phyloP scores from a whole-genome alignment of 2,329 filamentous ascomycete genomes.

The Aspergillus oerlinghausenensis region DNA sequence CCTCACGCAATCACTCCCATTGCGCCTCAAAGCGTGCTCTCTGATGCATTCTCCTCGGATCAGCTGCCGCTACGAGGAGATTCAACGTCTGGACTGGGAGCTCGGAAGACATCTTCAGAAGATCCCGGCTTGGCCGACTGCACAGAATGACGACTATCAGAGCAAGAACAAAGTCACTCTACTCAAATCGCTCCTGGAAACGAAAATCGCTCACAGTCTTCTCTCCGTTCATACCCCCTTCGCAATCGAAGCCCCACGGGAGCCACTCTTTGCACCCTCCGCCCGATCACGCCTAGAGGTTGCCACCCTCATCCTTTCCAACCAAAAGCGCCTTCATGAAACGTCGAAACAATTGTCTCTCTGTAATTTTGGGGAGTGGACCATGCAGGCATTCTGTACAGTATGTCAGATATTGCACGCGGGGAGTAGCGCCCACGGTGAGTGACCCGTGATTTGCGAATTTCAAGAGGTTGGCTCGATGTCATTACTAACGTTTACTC shows the following conservation, averaged over 20 bases:
- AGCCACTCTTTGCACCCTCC: slow-evolving; percentile 32
- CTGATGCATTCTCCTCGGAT: slow-evolving; percentile 36
- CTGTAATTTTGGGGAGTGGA: slow-evolving; percentile 33
- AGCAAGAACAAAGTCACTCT: slow-evolving; percentile 26
- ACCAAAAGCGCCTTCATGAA: slow-evolving; percentile 32
- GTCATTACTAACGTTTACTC: background rate
- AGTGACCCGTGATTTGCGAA: background rate
- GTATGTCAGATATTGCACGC: slow-evolving; percentile 35
- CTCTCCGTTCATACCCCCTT: slow-evolving; percentile 39
- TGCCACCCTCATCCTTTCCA: slow-evolving; percentile 34
- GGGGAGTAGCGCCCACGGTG: slow-evolving; percentile 20
- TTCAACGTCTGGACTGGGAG: slow-evolving; percentile 37
- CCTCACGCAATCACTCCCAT: slow-evolving; percentile 26
- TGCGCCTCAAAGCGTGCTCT: slow-evolving; percentile 29
- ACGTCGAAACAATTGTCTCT: slow-evolving; percentile 29
- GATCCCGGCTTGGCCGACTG: slow-evolving; percentile 29
- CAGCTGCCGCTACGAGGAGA: slow-evolving; percentile 38
- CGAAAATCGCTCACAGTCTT: slow-evolving; percentile 32
- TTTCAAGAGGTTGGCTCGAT: background rate
- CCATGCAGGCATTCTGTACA: slow-evolving; percentile 33
- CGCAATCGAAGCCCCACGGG: slow-evolving; percentile 29
- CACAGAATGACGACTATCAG: slow-evolving; percentile 16
- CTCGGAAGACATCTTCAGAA: slow-evolving; percentile 30
- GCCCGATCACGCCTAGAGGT: slow-evolving; percentile 33
- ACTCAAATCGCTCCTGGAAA: slow-evolving; percentile 32